phyloP scores from a whole-genome alignment of 2,329 filamentous ascomycete genomes.

The Colletotrichum sp. region DNA sequence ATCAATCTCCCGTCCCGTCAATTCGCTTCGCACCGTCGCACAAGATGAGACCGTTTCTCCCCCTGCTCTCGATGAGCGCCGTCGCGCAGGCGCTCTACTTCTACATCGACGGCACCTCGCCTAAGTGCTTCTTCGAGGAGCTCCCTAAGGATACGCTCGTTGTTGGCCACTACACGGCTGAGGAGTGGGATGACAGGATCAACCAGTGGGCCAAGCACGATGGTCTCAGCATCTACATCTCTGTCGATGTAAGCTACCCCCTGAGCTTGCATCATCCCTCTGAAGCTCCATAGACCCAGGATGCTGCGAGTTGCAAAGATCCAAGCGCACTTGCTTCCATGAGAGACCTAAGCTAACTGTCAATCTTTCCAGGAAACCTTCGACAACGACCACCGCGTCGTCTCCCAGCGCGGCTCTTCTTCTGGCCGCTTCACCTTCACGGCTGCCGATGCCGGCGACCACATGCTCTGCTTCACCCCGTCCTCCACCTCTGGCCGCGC shows the following conservation, averaged over 20 bases:
- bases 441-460: constrained; percentile 91
- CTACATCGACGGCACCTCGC: constrained; percentile 84
- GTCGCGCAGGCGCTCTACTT: constrained; percentile 88
- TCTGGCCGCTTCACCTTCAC: constrained; percentile 94
- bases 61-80: constrained; percentile 69
- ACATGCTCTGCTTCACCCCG: constrained; percentile 93
- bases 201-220: constrained; percentile 75
- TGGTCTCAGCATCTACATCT: constrained; percentile 84
- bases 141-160: constrained; percentile 97
- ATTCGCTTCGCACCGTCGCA: background rate
- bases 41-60: constrained; percentile 65
- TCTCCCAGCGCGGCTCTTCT: constrained; percentile 79
- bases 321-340: background rate
- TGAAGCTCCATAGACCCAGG: background rate
- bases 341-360: constrained; percentile 6
- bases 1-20: background rate
- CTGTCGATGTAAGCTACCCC: constrained; percentile 72
- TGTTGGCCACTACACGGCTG: constrained; percentile 87
- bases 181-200: constrained; percentile 78
- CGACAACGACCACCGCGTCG: constrained; percentile 96
- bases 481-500: constrained; percentile 72
- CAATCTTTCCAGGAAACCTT: constrained; percentile 76
- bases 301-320: background rate
- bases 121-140: constrained; percentile 98
- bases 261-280: background rate